Base-by-base conservation (phyloP, 2,329 filamentous ascomycete species). In the Fusarium redolens region DNA sequence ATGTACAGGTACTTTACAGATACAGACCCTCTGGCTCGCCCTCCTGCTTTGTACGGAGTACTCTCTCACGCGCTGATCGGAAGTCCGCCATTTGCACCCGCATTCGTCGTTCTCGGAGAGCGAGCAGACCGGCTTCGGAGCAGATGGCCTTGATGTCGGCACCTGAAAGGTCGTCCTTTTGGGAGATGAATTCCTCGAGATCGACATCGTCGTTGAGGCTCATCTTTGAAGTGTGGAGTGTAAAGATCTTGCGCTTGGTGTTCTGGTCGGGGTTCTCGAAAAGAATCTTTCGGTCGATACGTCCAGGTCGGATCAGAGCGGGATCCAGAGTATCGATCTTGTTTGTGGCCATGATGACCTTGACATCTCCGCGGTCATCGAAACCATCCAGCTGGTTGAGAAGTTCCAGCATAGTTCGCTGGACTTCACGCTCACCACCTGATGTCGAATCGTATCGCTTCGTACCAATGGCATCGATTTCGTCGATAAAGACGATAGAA, bases 301-400 rank as follows among this genome's bases (percentile, higher is more conserved):
- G 95, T 73, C 96, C 96, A 48, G 96, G 96, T 75, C 96, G 92
- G 80, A 99, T 99, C 76, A 99, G 88, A 22, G 96, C 96, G 61
- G 96, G 96, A 80, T 99, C 97, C 33, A 99, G 88, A 7, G 94
- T 97, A 77, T 99, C 97, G 76, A 99, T 99, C 90, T 99, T 99
- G 91, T 99, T 99, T 75, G 96, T 99, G 17, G 96, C 97, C 95
- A 99, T 98, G 83, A 99, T 96, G 70, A 99, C 96, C 87, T 99
- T 99, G 84, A 99, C 96, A 81, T 99, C 96, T 77, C 96, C 97
- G 69, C 96, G 93, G 83, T 99, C 97, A 81, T 99, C 96, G 85
- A 99, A 99, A 78, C 96, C 96, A 81, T 99, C 96, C 13, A 99
- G 91, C 86, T 99, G 96, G 84, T 99, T 99, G 45, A 99, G 91